Percentiles rank a stretch among this genome's conserved stretches.
These are phyloP conservation scores for Erysimum cheiranthoides DNA, from an alignment of 345 rosid genomes.

Conservation along the genomic window DNA sequence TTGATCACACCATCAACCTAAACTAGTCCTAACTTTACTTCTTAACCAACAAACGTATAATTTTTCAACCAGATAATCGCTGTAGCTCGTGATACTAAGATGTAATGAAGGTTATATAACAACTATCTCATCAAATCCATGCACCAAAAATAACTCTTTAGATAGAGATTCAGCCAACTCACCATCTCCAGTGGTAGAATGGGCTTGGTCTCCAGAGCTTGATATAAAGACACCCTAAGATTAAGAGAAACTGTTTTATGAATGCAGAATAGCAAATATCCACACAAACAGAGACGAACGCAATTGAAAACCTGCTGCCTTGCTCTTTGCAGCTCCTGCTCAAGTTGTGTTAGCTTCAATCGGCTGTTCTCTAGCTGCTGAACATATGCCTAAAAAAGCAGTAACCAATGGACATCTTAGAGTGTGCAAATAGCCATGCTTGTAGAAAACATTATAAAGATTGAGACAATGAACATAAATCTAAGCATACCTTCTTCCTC, in stretches of 20 bases:
- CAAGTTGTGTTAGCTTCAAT: constrained; percentile 85
- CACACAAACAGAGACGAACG: background rate
- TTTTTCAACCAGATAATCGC: background rate
- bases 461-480: constrained; percentile 8
- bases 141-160: background rate
- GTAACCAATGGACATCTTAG: constrained; percentile 26
- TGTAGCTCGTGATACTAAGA: background rate
- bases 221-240: constrained; percentile 79
- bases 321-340: constrained; percentile 96
- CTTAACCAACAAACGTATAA: background rate
- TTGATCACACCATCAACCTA: background rate
- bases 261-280: constrained; percentile 2
- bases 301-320: constrained; percentile 75
- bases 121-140: background rate
- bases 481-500: constrained; percentile 72
- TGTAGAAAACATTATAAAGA: background rate
- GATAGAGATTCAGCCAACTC: constrained; percentile 31
- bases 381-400: constrained; percentile 74
- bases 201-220: constrained; percentile 85
- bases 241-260: constrained; percentile 5
- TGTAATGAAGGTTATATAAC: no score
- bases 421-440: background rate
- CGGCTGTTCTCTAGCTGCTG: constrained; percentile 96
- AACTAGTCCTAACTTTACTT: constrained; percentile 3
- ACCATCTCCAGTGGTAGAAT: constrained; percentile 91